A percentile compares a stretch with the other conserved stretches of the same genome.
These are phyloP conservation scores for Hyphodiscus hymeniophilus DNA, from an alignment of 495 filamentous ascomycete species.

Conservation along the genomic window DNA sequence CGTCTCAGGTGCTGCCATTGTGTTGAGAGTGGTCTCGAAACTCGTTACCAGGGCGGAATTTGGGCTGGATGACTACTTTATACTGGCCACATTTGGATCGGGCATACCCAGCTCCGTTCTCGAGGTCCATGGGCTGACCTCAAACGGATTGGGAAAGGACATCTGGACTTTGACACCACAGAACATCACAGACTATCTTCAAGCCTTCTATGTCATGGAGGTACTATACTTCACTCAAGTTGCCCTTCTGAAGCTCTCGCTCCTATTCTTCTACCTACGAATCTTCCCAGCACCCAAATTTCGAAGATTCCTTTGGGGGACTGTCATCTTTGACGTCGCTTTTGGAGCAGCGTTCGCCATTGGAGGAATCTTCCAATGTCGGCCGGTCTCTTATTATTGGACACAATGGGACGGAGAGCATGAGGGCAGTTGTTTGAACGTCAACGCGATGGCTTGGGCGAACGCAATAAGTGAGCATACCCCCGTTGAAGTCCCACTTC, in stretches of 20 bases:
- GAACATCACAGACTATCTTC: constrained; percentile 21
- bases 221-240: constrained; percentile 27
- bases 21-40: constrained; percentile 15
- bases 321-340: constrained; percentile 30
- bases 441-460: constrained; percentile 37
- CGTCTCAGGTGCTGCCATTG: constrained; percentile 9
- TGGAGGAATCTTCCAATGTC: constrained; percentile 34
- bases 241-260: constrained; percentile 26
- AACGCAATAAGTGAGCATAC: no score
- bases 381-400: constrained; percentile 34
- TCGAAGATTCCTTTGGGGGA: constrained; percentile 23
- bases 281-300: constrained; percentile 27
- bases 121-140: constrained; percentile 8
- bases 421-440: constrained; percentile 35
- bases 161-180: constrained; percentile 25
- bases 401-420: constrained; percentile 30
- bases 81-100: constrained; percentile 4
- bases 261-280: constrained; percentile 35
- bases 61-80: constrained; percentile 16
- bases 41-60: constrained; percentile 2
- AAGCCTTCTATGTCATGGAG: constrained; percentile 18
- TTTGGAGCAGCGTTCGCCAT: constrained; percentile 34
- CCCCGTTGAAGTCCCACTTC: no score
- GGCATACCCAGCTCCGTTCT: constrained; percentile 15
- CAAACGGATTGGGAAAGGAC: constrained; percentile 26